A percentile compares a stretch with the other conserved stretches of the same genome.
These are phyloP conservation scores for Crithidia acanthocephali DNA, from an alignment of 208 protist species.

Conservation along the genomic window DNA sequence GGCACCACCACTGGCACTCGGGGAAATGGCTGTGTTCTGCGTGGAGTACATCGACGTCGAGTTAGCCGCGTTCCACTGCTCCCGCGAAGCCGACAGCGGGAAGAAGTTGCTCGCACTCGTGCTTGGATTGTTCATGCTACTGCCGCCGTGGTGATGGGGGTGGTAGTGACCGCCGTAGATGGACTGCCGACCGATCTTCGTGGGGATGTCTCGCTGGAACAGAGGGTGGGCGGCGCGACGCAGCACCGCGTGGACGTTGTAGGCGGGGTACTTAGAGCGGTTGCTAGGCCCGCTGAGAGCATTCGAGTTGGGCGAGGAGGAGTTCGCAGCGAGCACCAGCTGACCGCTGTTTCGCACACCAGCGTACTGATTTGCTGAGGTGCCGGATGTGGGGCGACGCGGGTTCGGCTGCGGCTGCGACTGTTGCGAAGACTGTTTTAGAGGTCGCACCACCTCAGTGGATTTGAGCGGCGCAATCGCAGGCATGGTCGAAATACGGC, in stretches of 20 bases:
- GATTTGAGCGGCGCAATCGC: not conserved
- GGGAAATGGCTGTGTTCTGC: not conserved
- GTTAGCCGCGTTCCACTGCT: not conserved
- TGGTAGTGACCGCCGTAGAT: not conserved
- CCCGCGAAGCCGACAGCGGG: not conserved
- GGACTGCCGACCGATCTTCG: not conserved
- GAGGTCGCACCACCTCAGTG: not conserved
- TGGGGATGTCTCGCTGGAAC: constrained; percentile 10
- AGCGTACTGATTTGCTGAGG: no score
- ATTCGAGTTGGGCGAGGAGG: not conserved
- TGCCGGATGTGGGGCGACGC: no score
- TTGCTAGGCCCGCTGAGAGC: not conserved
- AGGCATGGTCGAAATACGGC: not conserved
- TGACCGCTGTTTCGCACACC: no score
- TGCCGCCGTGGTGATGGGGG: not conserved
- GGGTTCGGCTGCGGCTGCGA: no score
- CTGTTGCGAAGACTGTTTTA: not conserved
- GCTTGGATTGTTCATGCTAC: not conserved
- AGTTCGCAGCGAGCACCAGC: not conserved
- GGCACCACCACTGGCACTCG: not conserved
- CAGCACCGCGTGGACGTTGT: constrained; percentile 34
- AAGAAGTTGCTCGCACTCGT: constrained; percentile 2
- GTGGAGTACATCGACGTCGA: not conserved
- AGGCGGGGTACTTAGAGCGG: not conserved
- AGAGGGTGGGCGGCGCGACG: constrained; percentile 21